Conservation (phyloP, 1,139 yeast species). For the Nadsonia starkeyi-henricii region DNA sequence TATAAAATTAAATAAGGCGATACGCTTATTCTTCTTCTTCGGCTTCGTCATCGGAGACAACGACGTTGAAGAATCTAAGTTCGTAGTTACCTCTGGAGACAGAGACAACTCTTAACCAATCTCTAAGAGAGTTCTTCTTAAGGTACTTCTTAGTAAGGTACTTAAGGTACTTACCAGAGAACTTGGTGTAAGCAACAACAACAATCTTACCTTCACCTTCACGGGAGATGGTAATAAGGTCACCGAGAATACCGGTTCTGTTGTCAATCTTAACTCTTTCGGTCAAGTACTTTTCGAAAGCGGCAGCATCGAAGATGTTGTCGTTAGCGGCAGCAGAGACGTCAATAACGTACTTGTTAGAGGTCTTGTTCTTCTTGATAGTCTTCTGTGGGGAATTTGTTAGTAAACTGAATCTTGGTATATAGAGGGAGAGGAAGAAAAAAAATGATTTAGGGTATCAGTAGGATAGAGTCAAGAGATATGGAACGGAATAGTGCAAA, state of each 20-base stretch:
- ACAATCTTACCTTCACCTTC: constrained; percentile 76
- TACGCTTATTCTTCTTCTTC: neutral
- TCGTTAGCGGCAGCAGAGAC: constrained; percentile 93
- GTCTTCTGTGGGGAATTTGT: neutral
- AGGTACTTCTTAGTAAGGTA: constrained; percentile 99
- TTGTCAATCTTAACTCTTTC: constrained; percentile 99
- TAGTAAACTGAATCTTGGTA: neutral
- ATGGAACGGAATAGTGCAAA: no score
- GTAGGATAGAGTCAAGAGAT: no score
- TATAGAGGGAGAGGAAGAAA: no score
- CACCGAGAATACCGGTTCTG: constrained; percentile 93
- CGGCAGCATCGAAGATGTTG: constrained; percentile 86
- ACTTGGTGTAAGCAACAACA: constrained; percentile 74
- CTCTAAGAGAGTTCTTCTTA: constrained; percentile 96
- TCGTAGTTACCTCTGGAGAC: constrained; percentile 93
- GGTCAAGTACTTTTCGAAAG: constrained; percentile 93
- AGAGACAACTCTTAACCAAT: constrained; percentile 99
- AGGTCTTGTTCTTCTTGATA: constrained; percentile 13
- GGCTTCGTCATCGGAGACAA: constrained; percentile 83
- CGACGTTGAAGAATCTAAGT: constrained; percentile 98
- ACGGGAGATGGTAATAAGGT: constrained; percentile 74
- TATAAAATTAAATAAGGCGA: no score
- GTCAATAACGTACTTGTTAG: constrained; percentile 92
- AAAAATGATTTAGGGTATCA: no score
- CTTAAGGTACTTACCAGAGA: constrained; percentile 99